Evolutionary conservation across 768 basidiomycete species (phyloP), one percentile per base, ranked within the genome.

Genomic region (Cystofilobasidium capitatum): DNA sequence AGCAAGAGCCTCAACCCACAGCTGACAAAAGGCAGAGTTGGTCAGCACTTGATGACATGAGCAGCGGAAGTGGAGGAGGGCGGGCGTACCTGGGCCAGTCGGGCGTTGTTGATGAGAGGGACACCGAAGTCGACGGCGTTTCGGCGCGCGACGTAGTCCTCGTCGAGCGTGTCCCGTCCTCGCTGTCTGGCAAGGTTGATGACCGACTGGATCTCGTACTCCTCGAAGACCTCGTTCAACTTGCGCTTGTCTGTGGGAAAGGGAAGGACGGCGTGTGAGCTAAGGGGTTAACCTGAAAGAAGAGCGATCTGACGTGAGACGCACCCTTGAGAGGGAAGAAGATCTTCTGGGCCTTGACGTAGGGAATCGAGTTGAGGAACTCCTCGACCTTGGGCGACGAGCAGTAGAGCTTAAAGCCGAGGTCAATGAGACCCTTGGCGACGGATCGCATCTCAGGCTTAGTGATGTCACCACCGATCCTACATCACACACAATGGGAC

Each of bases 41-140:
- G 5, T 6, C 20, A n/a, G n/a, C n/a, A n/a, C n/a, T n/a, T n/a
- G n/a, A n/a, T n/a, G n/a, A n/a, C n/a, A n/a, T n/a, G n/a, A n/a
- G n/a, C n/a, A n/a, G n/a, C n/a, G n/a, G n/a, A n/a, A n/a, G n/a
- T n/a, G n/a, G n/a, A n/a, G n/a, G n/a, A n/a, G n/a, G n/a, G n/a
- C n/a, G n/a, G n/a, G n/a, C 58, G n/a, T n/a, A 99, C 82, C 71
- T 86, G 82, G 2, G 94, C 96, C 66, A 85, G 88, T 66, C 85
- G 86, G 60, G 91, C 84, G 75, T 97, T 89, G 80, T 94, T 96
- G 71, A 98, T 80, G 64, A 97, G 77, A 14, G 91, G 88, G 65
- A 97, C 77, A 68, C 96, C 96, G 71, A 97, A 98, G 80, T 98
- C 93, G 63, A 94, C 91, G 62, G 91, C 91, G 76, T 93, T 93